A percentile compares a stretch with the other conserved stretches of the same genome.
phyloP scores from a whole-genome alignment of 805 yeast species.

The Isabelozyma gotoi region DNA sequence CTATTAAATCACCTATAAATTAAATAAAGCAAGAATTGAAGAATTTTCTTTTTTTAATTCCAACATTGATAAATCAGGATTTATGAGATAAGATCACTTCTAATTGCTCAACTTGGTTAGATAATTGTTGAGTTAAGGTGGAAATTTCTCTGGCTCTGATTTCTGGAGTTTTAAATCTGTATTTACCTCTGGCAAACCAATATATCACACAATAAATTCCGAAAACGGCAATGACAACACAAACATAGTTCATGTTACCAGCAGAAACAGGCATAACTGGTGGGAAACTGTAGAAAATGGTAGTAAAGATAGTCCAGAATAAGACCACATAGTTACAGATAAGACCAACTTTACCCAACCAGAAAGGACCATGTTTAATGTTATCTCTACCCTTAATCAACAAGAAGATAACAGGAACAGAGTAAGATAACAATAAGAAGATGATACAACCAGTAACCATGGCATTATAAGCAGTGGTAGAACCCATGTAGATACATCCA shows the following conservation, averaged over 20 bases:
- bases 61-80: background rate
- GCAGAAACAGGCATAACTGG: conserved; percentile 58
- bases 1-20: background rate
- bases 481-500: conserved; percentile 64
- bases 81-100: conserved; percentile 17
- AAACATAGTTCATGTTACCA: conserved; percentile 66
- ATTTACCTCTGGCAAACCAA: conserved; percentile 48
- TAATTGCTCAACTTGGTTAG: conserved; percentile 20
- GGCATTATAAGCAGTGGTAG: conserved; percentile 66
- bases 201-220: conserved; percentile 44
- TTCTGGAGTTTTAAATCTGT: conserved; percentile 17
- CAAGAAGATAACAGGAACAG: conserved; percentile 52
- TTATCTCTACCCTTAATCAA: conserved; percentile 49
- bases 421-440: conserved; percentile 56
- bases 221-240: conserved; percentile 50
- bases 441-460: conserved; percentile 62
- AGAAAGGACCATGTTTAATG: conserved; percentile 64
- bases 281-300: conserved; percentile 67
- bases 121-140: conserved; percentile 21
- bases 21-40: background rate
- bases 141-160: conserved; percentile 18
- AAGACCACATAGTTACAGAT: conserved; percentile 51
- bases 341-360: conserved; percentile 58
- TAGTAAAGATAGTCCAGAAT: conserved; percentile 57
- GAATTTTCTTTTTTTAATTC: background rate